These are phyloP conservation scores for Linnemannia zychae DNA, from an alignment of 192 early-diverging fungal species.

Conservation along the genomic window DNA sequence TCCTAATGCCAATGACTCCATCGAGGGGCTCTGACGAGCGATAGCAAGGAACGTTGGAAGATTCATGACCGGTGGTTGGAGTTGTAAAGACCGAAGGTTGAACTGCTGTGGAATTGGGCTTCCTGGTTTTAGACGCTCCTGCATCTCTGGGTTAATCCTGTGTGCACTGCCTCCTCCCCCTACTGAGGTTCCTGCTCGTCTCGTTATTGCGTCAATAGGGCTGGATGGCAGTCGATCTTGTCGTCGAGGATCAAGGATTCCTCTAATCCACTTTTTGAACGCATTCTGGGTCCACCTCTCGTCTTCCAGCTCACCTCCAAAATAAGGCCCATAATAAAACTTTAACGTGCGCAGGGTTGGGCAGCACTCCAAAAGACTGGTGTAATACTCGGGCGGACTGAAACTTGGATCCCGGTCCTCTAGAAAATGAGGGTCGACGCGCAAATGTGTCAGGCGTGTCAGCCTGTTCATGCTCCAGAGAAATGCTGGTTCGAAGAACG, in stretches of 20 bases:
- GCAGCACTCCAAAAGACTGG: background rate
- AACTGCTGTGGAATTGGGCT: background rate
- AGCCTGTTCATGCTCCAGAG: background rate
- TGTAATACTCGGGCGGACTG: background rate
- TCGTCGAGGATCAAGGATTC: background rate
- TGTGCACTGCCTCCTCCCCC: background rate
- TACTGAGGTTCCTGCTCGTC: background rate
- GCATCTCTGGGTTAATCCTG: background rate
- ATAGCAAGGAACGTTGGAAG: background rate
- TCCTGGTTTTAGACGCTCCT: background rate
- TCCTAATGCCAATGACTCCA: background rate
- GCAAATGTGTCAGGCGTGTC: background rate
- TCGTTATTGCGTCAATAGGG: background rate
- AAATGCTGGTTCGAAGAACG: background rate
- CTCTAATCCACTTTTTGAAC: background rate
- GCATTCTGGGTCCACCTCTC: background rate
- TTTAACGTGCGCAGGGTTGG: background rate
- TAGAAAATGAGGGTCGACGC: background rate
- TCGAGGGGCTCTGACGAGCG: background rate
- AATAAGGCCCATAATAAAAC: background rate
- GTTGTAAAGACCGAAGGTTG: background rate
- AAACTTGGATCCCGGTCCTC: background rate
- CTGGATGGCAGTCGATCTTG: background rate
- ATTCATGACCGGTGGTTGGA: background rate
- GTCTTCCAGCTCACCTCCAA: background rate